These are phyloP conservation scores for Candida boleticola DNA, from an alignment of 805 yeast species.

Conservation along the genomic window DNA sequence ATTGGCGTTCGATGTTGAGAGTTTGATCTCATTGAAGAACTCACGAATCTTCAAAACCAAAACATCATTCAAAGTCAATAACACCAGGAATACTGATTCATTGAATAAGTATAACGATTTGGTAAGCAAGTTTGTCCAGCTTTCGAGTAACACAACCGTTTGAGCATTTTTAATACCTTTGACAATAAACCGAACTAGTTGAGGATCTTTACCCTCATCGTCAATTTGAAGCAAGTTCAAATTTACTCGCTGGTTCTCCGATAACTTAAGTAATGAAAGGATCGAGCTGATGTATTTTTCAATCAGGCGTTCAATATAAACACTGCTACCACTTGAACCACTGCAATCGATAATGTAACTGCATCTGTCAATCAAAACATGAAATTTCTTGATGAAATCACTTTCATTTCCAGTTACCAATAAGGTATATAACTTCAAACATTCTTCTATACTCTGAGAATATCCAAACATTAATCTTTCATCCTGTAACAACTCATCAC, in stretches of 20 bases:
- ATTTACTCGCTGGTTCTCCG: slow-evolving; percentile 27
- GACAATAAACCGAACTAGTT: slow-evolving; percentile 43
- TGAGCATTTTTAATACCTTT: slow-evolving; percentile 47
- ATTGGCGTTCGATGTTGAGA: background rate
- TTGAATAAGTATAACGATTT: slow-evolving; percentile 51
- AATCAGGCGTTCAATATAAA: slow-evolving; percentile 12
- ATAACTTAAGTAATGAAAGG: slow-evolving; percentile 25
- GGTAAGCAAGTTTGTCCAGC: slow-evolving; percentile 51
- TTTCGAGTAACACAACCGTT: slow-evolving; percentile 41
- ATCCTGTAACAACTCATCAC: slow-evolving; percentile 18
- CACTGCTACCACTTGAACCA: background rate
- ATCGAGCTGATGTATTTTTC: slow-evolving; percentile 31
- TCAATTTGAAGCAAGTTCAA: slow-evolving; percentile 29
- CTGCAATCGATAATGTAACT: slow-evolving; percentile 1
- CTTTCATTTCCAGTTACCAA: slow-evolving; percentile 59
- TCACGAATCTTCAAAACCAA: slow-evolving; percentile 39
- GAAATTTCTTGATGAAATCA: slow-evolving; percentile 46
- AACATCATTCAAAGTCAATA: slow-evolving; percentile 53
- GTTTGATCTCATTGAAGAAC: slow-evolving; percentile 25
- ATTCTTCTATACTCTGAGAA: slow-evolving; percentile 30
- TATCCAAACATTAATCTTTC: slow-evolving; percentile 18
- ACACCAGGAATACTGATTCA: slow-evolving; percentile 53
- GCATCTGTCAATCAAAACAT: slow-evolving; percentile 37
- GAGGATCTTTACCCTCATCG: slow-evolving; percentile 24
- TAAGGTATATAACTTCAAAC: slow-evolving; percentile 41